phyloP scores from a whole-genome alignment of 2,329 filamentous ascomycete species.

The Exophiala aquamarina region DNA sequence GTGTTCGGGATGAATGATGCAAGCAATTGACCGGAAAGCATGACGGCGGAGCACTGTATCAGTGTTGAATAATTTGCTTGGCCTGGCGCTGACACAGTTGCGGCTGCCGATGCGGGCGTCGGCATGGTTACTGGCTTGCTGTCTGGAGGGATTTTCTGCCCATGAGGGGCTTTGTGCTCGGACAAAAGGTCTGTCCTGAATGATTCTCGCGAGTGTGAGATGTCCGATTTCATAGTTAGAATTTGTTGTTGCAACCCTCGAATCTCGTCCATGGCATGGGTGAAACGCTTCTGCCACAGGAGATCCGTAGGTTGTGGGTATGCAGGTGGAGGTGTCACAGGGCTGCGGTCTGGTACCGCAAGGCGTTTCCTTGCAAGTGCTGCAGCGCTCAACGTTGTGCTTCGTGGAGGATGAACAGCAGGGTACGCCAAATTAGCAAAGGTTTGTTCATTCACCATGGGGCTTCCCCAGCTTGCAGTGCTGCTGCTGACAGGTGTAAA shows the following conservation, averaged over 20 bases:
- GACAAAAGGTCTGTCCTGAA: too few relatives aligned
- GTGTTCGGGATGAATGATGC: slow-evolving; percentile 6
- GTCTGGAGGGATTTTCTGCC: too few relatives aligned
- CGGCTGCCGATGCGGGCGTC: too few relatives aligned
- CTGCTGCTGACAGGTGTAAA: slow-evolving; percentile 22
- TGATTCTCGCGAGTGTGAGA: neutral
- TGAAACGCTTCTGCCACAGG: slow-evolving; percentile 20
- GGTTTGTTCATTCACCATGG: slow-evolving; percentile 14
- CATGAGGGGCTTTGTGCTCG: too few relatives aligned
- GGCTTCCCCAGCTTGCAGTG: slow-evolving; percentile 20
- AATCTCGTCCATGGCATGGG: slow-evolving; percentile 23
- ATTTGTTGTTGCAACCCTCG: slow-evolving; percentile 19
- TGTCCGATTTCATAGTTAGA: slow-evolving; percentile 12
- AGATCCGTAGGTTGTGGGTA: slow-evolving; percentile 12
- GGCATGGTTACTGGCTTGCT: too few relatives aligned
- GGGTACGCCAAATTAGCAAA: slow-evolving; percentile 18
- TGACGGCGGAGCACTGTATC: slow-evolving; percentile 2
- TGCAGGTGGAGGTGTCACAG: slow-evolving; percentile 7
- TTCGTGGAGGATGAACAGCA: slow-evolving; percentile 10
- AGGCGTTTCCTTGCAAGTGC: slow-evolving; percentile 8
- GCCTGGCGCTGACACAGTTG: too few relatives aligned
- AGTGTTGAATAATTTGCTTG: neutral
- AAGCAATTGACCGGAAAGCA: slow-evolving; percentile 3
- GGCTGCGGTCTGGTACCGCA: slow-evolving; percentile 3
- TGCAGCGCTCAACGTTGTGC: slow-evolving; percentile 5